These are phyloP conservation scores for Blastobotrys aristatus DNA, from an alignment of 1,139 yeast species.

Conservation along the genomic window DNA sequence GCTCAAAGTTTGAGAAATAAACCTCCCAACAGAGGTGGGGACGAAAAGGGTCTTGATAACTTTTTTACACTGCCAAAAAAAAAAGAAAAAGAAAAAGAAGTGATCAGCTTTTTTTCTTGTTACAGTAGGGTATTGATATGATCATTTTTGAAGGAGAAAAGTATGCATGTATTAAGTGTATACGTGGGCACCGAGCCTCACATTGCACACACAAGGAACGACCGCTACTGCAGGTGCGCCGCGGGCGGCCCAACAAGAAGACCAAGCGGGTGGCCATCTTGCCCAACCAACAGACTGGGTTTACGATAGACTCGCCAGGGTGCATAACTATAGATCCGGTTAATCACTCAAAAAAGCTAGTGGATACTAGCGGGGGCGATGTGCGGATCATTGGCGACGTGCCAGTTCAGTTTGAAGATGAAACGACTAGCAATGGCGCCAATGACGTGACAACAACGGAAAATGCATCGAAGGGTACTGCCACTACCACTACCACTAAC, in stretches of 20 bases:
- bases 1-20: no score
- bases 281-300: constrained; percentile 20
- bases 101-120: no score
- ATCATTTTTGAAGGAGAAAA: constrained; percentile 79
- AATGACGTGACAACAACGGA: constrained; percentile 2
- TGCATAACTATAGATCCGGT: constrained; percentile 25
- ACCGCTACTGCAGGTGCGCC: constrained; percentile 78
- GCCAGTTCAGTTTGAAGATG: not conserved
- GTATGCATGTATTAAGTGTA: constrained; percentile 70
- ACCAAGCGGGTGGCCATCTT: constrained; percentile 28
- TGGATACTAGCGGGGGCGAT: constrained; percentile 26
- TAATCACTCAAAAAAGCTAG: constrained; percentile 23
- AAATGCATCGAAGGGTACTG: not conserved
- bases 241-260: constrained; percentile 63
- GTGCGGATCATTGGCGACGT: constrained; percentile 18
- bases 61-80: no score
- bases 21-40: no score
- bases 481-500: not conserved
- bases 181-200: constrained; percentile 88
- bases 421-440: constrained; percentile 9
- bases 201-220: constrained; percentile 77
- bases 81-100: not conserved
- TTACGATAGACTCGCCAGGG: constrained; percentile 6
- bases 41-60: no score
- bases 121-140: no score